Base-by-base conservation (phyloP, 805 yeast genomes). In the Myxozyma kluyveri region DNA sequence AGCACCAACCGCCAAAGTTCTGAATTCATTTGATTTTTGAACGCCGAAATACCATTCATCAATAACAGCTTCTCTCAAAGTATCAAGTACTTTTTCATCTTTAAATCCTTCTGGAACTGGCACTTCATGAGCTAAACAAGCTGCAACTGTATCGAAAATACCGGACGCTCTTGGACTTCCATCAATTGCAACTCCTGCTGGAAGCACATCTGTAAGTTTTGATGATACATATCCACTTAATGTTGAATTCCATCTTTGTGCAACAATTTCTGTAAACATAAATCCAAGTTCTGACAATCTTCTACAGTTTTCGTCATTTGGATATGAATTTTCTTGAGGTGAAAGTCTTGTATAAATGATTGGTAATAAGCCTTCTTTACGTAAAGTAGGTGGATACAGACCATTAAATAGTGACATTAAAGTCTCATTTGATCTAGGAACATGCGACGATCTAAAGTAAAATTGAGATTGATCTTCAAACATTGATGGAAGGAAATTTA, bases 11-110 rank as follows among this genome's bases (percentile, higher is more conserved):
- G 61, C 61, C 4, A 58, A 46, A 18, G 26, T 50, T 22, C 60
- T 55, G 39, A 52, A 57, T 19, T 57, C 55, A 23, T 47, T 49
- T 10, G 57, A 52, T 27, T 31, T 27, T 39, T 52, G 47, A 9
- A 52, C 60, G 21, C 61, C 61, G 12, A 48, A 49, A 32, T 57
- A 58, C 61, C 61, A 58, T 33, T 58, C 61, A 21, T 57, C 60
- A 18, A 54, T 42, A 9, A 54, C 59, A 4, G 59, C 42, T 14
- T 47, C 45, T 24, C 49, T 45, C n/a, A 54, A 26, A 10, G 48
- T 41, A 27, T 38, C 36, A 17, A 31, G 23, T 7, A 54, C 59
- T 6, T 38, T 19, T 17, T 44, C 38, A 23, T 51, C 53, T 12
- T 36, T 42, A 37, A 54, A 54, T 5, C 59, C 59, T 12, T 39